Conservation (phyloP, 495 filamentous ascomycete species). For the Physcia stellaris region DNA sequence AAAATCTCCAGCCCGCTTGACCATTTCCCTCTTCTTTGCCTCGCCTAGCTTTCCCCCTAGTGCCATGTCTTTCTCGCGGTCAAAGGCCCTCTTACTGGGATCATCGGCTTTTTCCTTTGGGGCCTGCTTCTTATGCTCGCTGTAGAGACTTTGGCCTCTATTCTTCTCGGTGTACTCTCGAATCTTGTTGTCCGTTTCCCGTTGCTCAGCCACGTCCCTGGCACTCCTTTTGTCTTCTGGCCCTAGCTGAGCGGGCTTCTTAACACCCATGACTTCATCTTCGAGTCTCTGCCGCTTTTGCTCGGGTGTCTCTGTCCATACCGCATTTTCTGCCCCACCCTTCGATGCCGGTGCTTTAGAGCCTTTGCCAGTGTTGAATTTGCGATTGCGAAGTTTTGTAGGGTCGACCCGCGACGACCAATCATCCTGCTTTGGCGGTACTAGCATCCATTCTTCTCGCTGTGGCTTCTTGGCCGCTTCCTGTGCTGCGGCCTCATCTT, state of each 20-base stretch:
- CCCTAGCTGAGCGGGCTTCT: conserved; percentile 20
- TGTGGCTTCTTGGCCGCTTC: conserved; percentile 30
- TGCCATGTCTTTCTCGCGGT: conserved; percentile 89
- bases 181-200: conserved; percentile 39
- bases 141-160: conserved; percentile 49
- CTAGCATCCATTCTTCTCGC: conserved; percentile 91
- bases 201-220: conserved; percentile 24
- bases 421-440: conserved; percentile 55
- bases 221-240: conserved; percentile 16
- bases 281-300: conserved; percentile 69
- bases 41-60: conserved; percentile 58
- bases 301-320: conserved; percentile 90
- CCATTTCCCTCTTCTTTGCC: conserved; percentile 61
- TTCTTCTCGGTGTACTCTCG: conserved; percentile 49
- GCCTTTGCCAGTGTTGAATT: conserved; percentile 66
- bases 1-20: conserved; percentile 72
- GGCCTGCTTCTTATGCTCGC: conserved; percentile 37
- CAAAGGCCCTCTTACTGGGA: conserved; percentile 77
- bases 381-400: conserved; percentile 66
- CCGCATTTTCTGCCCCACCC: conserved; percentile 33
- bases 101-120: conserved; percentile 66
- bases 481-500: conserved; percentile 15
- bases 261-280: conserved; percentile 74
- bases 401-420: conserved; percentile 62
- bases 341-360: conserved; percentile 21